These are phyloP conservation scores for Bothriochloa decipiens DNA, from an alignment of 176 grass and related monocot genomes.

Conservation along the genomic window DNA sequence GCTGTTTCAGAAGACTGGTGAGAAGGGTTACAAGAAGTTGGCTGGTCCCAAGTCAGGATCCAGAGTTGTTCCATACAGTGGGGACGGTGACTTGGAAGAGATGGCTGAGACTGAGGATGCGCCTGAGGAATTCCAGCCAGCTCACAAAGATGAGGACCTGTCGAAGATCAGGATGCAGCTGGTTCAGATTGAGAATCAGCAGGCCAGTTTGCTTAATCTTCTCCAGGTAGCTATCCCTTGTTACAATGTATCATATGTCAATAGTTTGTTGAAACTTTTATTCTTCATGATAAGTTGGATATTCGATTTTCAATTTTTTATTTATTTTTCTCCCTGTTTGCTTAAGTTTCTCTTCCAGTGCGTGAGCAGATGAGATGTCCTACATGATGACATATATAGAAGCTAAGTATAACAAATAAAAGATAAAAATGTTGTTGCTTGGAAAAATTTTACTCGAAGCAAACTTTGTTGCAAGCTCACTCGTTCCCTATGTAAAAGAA, in stretches of 20 bases:
- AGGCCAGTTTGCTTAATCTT: constrained; percentile 84
- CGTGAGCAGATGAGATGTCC: not conserved
- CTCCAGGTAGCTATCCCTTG: constrained; percentile 69
- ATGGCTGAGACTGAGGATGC: constrained; percentile 32
- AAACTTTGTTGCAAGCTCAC: constrained; percentile 21
- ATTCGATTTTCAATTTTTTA: not conserved
- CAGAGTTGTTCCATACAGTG: constrained; percentile 74
- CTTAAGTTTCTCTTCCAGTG: not conserved
- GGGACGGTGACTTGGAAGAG: constrained; percentile 48
- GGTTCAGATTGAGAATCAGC: constrained; percentile 97
- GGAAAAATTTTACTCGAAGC: not conserved
- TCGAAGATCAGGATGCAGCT: constrained; percentile 84
- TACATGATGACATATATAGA: not conserved
- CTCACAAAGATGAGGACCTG: constrained; percentile 67
- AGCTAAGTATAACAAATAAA: constrained; percentile 2
- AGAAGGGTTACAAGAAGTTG: constrained; percentile 64
- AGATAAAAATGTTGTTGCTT: not conserved
- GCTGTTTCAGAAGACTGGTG: constrained; percentile 69
- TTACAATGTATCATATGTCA: not conserved
- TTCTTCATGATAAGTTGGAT: not conserved
- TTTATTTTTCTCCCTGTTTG: not conserved
- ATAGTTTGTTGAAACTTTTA: not conserved
- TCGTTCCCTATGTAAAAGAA: constrained; percentile 24
- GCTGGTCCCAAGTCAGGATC: constrained; percentile 63
- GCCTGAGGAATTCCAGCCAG: constrained; percentile 55